A percentile compares a stretch with the other conserved stretches of the same genome.
phyloP scores from a whole-genome alignment of 805 yeast genomes.

The Saccharomycopsis sp. region DNA sequence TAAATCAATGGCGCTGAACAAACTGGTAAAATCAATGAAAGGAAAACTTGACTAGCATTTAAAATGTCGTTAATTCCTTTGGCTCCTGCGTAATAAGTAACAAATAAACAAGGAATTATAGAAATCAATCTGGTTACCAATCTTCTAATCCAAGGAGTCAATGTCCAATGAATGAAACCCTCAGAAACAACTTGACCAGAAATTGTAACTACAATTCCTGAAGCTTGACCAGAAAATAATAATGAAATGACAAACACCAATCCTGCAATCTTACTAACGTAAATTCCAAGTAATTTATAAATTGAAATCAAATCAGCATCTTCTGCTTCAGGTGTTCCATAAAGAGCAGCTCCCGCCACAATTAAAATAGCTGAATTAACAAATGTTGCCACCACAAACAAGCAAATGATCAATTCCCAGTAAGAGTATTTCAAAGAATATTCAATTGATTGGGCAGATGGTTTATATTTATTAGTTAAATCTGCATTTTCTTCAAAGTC shows the following conservation, averaged over 20 bases:
- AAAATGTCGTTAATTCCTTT: conserved; percentile 61
- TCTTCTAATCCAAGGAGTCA: conserved; percentile 74
- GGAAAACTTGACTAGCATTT: conserved; percentile 75
- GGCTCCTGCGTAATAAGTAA: conserved; percentile 63
- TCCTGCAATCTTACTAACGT: conserved; percentile 69
- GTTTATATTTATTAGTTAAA: conserved; percentile 40
- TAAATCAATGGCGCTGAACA: conserved; percentile 77
- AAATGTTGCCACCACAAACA: conserved; percentile 73
- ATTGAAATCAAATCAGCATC: conserved; percentile 79
- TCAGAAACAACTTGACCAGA: conserved; percentile 91
- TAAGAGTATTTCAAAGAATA: conserved; percentile 70
- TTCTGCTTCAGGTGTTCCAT: conserved; percentile 56
- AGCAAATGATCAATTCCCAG: conserved; percentile 56
- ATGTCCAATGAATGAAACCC: conserved; percentile 76
- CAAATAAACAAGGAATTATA: conserved; percentile 69
- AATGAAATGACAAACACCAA: conserved; percentile 76
- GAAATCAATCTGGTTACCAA: conserved; percentile 68
- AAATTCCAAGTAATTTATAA: conserved; percentile 47
- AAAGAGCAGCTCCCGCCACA: conserved; percentile 73
- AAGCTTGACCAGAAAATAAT: conserved; percentile 79
- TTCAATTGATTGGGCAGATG: conserved; percentile 63
- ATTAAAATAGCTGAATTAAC: conserved; percentile 78
- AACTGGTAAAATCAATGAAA: conserved; percentile 74
- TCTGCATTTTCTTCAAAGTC: neutral
- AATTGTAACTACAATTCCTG: conserved; percentile 87